Evolutionary conservation across 306 rosid species (phyloP).

Genomic region (Malus sylvestris): DNA sequence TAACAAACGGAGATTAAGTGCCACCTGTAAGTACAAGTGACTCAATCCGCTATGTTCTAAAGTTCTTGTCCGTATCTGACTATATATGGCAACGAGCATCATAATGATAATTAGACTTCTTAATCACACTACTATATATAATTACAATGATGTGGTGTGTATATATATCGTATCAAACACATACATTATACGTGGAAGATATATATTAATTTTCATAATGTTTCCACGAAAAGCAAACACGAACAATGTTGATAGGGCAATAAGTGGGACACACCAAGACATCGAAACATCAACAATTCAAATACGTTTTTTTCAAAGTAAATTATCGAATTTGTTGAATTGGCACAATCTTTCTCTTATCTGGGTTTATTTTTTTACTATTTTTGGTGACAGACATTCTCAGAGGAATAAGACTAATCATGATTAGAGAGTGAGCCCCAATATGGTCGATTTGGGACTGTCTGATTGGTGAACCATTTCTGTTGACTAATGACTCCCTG

Average conservation of each 20-base stretch:
- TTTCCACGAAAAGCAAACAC: not conserved
- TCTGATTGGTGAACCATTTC: conserved; percentile 21
- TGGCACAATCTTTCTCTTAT: not conserved
- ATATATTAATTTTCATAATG: not conserved
- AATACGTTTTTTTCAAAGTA: not conserved
- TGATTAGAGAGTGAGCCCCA: conserved; percentile 19
- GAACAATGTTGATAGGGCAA: not conserved
- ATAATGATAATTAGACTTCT: not conserved
- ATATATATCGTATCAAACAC: not conserved
- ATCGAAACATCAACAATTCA: not conserved
- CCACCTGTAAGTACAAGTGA: rapidly evolving
- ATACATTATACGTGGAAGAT: not conserved
- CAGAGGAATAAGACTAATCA: not conserved
- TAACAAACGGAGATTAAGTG: not conserved
- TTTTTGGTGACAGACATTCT: conserved; percentile 45
- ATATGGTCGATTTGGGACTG: conserved; percentile 16
- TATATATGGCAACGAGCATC: not conserved
- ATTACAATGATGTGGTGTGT: not conserved
- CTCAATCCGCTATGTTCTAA: no score
- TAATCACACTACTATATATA: not conserved
- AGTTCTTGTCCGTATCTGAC: no score
- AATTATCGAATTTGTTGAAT: not conserved
- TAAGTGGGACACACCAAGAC: not conserved
- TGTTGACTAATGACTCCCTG: conserved; percentile 20
- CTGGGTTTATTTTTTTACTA: not conserved